phyloP scores from a whole-genome alignment of 129 eudicot species.

The Daucus carota region DNA sequence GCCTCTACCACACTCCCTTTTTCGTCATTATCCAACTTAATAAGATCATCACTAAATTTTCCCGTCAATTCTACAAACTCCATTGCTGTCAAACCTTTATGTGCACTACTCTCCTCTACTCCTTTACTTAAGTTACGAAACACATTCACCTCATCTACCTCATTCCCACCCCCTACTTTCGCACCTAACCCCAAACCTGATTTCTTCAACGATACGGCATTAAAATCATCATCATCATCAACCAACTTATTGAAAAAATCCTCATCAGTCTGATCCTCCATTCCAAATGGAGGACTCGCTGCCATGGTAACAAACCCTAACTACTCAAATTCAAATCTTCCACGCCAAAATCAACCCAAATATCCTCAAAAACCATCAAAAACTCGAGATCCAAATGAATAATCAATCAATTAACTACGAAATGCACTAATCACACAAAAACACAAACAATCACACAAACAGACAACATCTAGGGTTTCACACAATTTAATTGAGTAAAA shows the following conservation, averaged over 20 bases:
- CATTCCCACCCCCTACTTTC: slow-evolving; percentile 31
- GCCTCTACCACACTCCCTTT: slow-evolving; percentile 14
- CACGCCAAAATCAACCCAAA: slow-evolving; percentile 1
- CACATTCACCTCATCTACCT: slow-evolving; percentile 29
- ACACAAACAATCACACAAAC: slow-evolving; percentile 6
- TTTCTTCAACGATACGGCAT: slow-evolving; percentile 15
- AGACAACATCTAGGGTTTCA: slow-evolving; percentile 48
- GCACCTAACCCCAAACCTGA: neutral
- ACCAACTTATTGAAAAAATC: slow-evolving; percentile 91
- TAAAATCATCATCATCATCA: slow-evolving; percentile 45
- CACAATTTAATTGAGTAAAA: slow-evolving; percentile 10
- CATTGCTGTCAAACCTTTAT: slow-evolving; percentile 9
- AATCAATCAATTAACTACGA: slow-evolving; percentile 20
- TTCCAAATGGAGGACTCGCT: slow-evolving; percentile 61
- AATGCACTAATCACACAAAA: slow-evolving; percentile 12
- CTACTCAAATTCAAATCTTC: slow-evolving; percentile 11
- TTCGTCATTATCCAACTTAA: slow-evolving; percentile 14
- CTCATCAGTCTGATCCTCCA: slow-evolving; percentile 95
- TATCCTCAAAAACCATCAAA: neutral
- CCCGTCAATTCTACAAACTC: slow-evolving; percentile 10
- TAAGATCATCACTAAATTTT: neutral
- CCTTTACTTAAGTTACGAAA: neutral
- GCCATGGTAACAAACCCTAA: slow-evolving; percentile 49
- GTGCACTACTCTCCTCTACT: slow-evolving; percentile 11
- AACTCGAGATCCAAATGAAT: slow-evolving; percentile 19